Evolutionary conservation across 495 filamentous ascomycete species (phyloP), one percentile per base, ranked within the genome.

Genomic region (Elasticomyces elasticus): DNA sequence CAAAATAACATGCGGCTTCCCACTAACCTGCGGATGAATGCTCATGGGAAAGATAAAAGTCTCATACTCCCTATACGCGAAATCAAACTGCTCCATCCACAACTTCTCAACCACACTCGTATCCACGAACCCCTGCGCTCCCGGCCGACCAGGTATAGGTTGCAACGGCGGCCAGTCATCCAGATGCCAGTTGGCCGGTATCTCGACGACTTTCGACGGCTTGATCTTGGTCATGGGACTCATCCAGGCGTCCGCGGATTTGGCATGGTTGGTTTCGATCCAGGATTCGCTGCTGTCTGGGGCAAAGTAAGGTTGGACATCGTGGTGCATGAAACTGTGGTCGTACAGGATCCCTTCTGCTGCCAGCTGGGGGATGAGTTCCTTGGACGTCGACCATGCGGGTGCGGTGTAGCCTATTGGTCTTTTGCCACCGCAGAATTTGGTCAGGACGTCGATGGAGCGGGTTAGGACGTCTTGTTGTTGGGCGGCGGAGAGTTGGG

Each of bases 261-360:
- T 74, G 25, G 55, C 60, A 55, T 80, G 77, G 61, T 85, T 74
- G 35, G 83, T 85, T 55, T 80, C 77, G 33, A 74, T 80, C 79
- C 79, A 84, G 23, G 33, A 23, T 11, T 62, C 27, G 7, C 62
- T 67, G 60, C 83, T 78, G 3, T 78, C 79, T 10, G 79, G 76
- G 19, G 83, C 67, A 63, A 72, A 84, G 58, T 84, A 86, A 58
- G 78, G 76, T 62, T 85, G 76, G 30, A 78, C 80, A 63, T 84
- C 81, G 56, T 86, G 75, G 61, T 84, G 81, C 44, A 70, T 78
- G 74, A 84, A 82, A 41, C 73, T 78, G 65, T 85, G 82, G 46
- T 83, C 80, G 51, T 86, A 86, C 61, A 86, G 78, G 23, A 87
- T 80, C 0, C 84, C 83, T 59, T 83, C 86, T 22, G 72, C 75